Evolutionary conservation across 2,329 filamentous ascomycete species (phyloP).

Genomic region (Xylogone sp.): DNA sequence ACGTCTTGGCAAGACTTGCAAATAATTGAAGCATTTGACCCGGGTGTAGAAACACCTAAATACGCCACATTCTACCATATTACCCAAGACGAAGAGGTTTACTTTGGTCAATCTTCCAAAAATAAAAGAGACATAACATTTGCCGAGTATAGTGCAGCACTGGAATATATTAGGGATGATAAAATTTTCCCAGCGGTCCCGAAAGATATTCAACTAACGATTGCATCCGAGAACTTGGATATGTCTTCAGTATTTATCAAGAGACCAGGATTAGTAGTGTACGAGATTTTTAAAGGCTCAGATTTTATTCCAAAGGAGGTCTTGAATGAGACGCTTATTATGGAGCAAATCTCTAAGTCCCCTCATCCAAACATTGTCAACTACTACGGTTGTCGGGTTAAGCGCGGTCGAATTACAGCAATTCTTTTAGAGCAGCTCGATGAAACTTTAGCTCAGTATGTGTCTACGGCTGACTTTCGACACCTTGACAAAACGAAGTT

Average conservation of each 20-base stretch:
- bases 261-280: slow-evolving; percentile 6
- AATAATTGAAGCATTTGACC: neutral
- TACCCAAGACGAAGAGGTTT: slow-evolving; percentile 1
- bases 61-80: neutral
- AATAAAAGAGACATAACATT: slow-evolving; percentile 12
- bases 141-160: slow-evolving; percentile 6
- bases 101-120: slow-evolving; percentile 12
- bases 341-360: slow-evolving; percentile 1
- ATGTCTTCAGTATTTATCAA: slow-evolving; percentile 5
- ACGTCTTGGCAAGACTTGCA: neutral
- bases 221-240: slow-evolving; percentile 5
- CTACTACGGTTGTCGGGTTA: slow-evolving; percentile 18
- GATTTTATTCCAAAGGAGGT: slow-evolving; percentile 3
- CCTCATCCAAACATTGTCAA: slow-evolving; percentile 25
- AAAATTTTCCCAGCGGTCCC: slow-evolving; percentile 12
- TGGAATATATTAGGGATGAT: slow-evolving; percentile 9
- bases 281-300: slow-evolving; percentile 6
- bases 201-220: slow-evolving; percentile 6
- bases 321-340: slow-evolving; percentile 7
- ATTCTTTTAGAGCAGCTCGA: slow-evolving; percentile 25
- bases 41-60: neutral
- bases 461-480: slow-evolving; percentile 22
- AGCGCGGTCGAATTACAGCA: slow-evolving; percentile 17
- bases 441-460: slow-evolving; percentile 16
- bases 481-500: slow-evolving; percentile 12